phyloP scores from a whole-genome alignment of 2,329 filamentous ascomycete species.

The Neopestalotiopsis rosae region DNA sequence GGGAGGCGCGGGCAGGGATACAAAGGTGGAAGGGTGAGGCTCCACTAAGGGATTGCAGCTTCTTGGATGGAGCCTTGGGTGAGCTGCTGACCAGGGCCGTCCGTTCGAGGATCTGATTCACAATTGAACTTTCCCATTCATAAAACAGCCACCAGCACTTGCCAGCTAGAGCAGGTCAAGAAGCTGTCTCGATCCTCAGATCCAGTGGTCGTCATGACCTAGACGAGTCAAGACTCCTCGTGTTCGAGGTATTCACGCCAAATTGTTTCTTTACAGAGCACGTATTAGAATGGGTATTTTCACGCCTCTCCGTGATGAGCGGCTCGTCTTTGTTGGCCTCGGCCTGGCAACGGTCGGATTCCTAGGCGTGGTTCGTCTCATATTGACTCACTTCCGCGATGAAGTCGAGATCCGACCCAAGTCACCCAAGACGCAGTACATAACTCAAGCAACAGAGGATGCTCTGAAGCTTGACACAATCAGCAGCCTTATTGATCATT shows the following conservation, averaged over 20 bases:
- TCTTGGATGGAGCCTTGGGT: not conserved
- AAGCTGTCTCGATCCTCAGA: not conserved
- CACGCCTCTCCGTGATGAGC: slow-evolving; percentile 53
- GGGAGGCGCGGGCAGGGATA: slow-evolving; percentile 2
- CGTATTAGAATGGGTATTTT: slow-evolving; percentile 44
- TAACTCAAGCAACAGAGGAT: slow-evolving; percentile 78
- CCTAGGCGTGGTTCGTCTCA: slow-evolving; percentile 60
- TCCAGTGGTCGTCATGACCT: slow-evolving; percentile 1
- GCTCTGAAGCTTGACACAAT: slow-evolving; percentile 70
- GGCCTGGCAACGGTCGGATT: slow-evolving; percentile 64
- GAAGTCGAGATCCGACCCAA: slow-evolving; percentile 69
- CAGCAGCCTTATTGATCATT: slow-evolving; percentile 70
- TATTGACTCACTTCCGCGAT: slow-evolving; percentile 65
- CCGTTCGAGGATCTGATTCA: not conserved
- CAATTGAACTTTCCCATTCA: not conserved
- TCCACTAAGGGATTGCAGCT: not conserved
- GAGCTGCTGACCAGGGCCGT: not conserved
- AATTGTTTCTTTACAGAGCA: slow-evolving; percentile 16
- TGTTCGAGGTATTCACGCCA: not conserved
- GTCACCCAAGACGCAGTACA: slow-evolving; percentile 72
- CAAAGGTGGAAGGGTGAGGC: not conserved
- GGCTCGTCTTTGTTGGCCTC: slow-evolving; percentile 57
- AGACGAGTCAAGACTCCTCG: not conserved
- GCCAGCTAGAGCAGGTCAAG: not conserved
- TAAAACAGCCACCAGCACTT: not conserved